Evolutionary conservation across 257 asterid genomes (phyloP).

Genomic region (Ligustrum vulgare): DNA sequence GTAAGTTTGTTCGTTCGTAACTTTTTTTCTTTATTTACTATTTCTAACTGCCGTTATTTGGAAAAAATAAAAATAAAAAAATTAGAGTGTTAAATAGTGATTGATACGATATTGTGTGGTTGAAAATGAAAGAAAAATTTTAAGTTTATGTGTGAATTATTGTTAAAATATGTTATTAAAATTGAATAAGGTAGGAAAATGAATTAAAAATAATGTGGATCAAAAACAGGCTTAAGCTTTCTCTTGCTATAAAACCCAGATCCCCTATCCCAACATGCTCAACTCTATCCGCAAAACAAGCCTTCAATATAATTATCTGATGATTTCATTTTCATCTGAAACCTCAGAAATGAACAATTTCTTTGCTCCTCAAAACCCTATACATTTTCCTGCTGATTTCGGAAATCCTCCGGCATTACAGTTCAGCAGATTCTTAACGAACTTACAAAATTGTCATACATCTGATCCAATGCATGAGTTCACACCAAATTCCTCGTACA

Average conservation of each 20-base stretch:
- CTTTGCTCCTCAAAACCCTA: conserved; percentile 11
- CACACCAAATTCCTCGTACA: conserved; percentile 18
- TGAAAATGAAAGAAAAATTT: too few species aligned
- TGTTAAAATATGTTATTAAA: too few species aligned
- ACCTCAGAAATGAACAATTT: conserved; percentile 23
- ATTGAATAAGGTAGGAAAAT: too few species aligned
- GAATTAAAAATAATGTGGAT: too few species aligned
- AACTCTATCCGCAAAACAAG: too few species aligned
- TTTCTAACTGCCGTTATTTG: too few species aligned
- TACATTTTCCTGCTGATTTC: conserved; percentile 18
- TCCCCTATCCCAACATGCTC: too few species aligned
- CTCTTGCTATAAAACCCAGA: background rate
- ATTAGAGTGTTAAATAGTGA: too few species aligned
- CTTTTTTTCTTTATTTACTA: too few species aligned
- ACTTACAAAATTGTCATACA: background rate
- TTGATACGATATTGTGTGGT: too few species aligned
- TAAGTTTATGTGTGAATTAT: too few species aligned
- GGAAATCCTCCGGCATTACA: background rate
- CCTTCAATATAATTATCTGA: background rate
- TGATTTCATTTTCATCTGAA: conserved; percentile 24
- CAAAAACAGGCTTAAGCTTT: background rate
- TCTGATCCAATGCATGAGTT: conserved; percentile 9
- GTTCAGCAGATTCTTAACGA: conserved; percentile 9
- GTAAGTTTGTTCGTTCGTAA: background rate
- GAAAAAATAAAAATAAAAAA: too few species aligned